Percentiles rank a stretch among this genome's conserved stretches.
Evolutionary conservation across 2,329 filamentous ascomycete species (phyloP).

Genomic region (Fusarium denticulatum): DNA sequence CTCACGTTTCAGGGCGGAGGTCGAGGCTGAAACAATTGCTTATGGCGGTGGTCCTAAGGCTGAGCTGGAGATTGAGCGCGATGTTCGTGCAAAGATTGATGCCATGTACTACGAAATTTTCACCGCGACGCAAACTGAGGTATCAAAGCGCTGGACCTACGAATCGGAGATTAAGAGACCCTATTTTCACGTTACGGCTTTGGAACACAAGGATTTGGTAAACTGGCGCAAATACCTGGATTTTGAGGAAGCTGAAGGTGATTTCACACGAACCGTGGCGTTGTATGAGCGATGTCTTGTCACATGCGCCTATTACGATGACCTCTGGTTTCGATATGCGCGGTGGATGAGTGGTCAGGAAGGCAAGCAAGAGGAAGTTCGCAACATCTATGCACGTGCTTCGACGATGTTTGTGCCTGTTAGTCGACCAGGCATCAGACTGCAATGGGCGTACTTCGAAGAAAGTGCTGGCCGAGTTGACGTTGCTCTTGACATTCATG

Average conservation of each 20-base stretch:
- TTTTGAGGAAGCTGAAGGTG: constrained; percentile 88
- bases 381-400: constrained; percentile 91
- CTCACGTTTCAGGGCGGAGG: constrained; percentile 74
- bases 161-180: constrained; percentile 95
- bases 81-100: constrained; percentile 83
- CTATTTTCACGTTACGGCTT: constrained; percentile 95
- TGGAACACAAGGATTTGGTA: constrained; percentile 83
- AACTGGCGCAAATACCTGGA: constrained; percentile 98
- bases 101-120: constrained; percentile 84
- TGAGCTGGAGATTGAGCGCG: constrained; percentile 83
- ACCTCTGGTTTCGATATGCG: constrained; percentile 98
- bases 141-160: constrained; percentile 92
- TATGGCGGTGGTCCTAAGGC: constrained; percentile 65
- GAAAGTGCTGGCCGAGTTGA: constrained; percentile 82
- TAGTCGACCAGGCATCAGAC: constrained; percentile 81
- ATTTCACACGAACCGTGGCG: constrained; percentile 78
- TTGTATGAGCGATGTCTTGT: constrained; percentile 95
- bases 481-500: constrained; percentile 85
- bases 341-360: constrained; percentile 89
- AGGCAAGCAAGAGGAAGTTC: constrained; percentile 86
- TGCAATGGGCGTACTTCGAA: constrained; percentile 95
- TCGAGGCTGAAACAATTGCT: constrained; percentile 70
- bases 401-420: constrained; percentile 88
- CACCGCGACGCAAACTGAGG: constrained; percentile 83
- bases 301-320: constrained; percentile 93